Base-by-base conservation (phyloP, 1,284 basidiomycete species). In the Melampsora larici-populina region DNA sequence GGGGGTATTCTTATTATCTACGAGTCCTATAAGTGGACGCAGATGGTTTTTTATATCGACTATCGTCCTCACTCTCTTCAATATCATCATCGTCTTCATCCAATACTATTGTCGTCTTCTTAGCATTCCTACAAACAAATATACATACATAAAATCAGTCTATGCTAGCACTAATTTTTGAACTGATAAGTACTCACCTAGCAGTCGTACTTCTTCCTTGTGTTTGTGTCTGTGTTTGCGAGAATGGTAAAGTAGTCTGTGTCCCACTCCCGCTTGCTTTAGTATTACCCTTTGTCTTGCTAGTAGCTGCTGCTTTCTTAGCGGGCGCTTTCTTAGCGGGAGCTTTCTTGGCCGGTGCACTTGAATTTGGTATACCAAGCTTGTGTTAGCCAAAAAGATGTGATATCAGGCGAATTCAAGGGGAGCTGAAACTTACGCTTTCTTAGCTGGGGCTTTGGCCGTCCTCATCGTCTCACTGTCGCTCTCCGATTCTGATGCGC, bases 391-490 rank as follows among this genome's bases (percentile, higher is more conserved):
- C 62, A 58, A 67, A 46, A 13, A 24, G 2, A 29, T 18, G 21
- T 18, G 55, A 24, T 21, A 58, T 55, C 43, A 43, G 67, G 43
- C 51, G n/a, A 17, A 49, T 33, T 43, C 24, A 9, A 26, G 21
- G 26, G 17, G 49, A 33, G 31, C 33, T 60, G 1, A 26, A 17
- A n/a, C 66, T 69, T 31, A 77, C 58, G 81, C 81, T 73, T 81
- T 79, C 72, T 81, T 81, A 1, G 79, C 79, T 21, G 79, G 79
- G 8, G 80, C 79, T 64, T 78, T 80, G n/a, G 86, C 87, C 81
- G 87, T 88, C 21, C 79, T 81, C 26, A 78, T 70, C 13, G 78
- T 36, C 15, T 63, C 33, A 70, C 68, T 21, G 15, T 55, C 68
- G 46, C 49, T 49, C n/a, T 29, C 68, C 17, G 49, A 55, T 33